These are phyloP conservation scores for Arxiozyma slooffiae DNA, from an alignment of 1,139 yeast species.

Conservation along the genomic window DNA sequence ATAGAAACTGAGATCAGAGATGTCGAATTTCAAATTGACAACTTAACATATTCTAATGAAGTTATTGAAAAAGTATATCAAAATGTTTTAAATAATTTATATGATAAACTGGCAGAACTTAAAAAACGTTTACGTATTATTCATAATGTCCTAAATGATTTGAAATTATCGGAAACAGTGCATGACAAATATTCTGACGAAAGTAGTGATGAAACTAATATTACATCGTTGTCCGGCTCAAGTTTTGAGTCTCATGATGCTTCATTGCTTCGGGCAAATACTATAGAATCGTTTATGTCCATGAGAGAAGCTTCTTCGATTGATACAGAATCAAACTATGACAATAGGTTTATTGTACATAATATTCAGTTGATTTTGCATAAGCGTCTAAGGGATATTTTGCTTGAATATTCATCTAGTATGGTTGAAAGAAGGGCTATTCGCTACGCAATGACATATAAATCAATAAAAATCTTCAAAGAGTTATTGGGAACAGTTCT, in stretches of 20 bases:
- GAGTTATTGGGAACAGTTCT: slow-evolving; percentile 34
- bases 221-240: slow-evolving; percentile 7
- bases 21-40: slow-evolving; percentile 4
- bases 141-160: slow-evolving; percentile 29
- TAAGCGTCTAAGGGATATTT: slow-evolving; percentile 48
- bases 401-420: slow-evolving; percentile 50
- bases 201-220: slow-evolving; percentile 1
- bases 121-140: slow-evolving; percentile 34
- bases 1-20: slow-evolving; percentile 34
- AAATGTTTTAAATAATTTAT: slow-evolving; percentile 17
- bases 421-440: slow-evolving; percentile 50
- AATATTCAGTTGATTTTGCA: slow-evolving; percentile 67
- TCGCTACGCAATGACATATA: slow-evolving; percentile 55
- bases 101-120: slow-evolving; percentile 32
- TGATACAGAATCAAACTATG: slow-evolving; percentile 39
- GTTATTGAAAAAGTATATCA: slow-evolving; percentile 10
- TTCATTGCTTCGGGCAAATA: slow-evolving; percentile 17
- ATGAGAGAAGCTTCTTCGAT: slow-evolving; percentile 31
- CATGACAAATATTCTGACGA: slow-evolving; percentile 15
- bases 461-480: slow-evolving; percentile 61
- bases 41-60: slow-evolving; percentile 7
- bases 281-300: slow-evolving; percentile 28
- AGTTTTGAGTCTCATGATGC: slow-evolving; percentile 1
- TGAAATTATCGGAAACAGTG: slow-evolving; percentile 27
- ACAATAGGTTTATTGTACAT: slow-evolving; percentile 71